Evolutionary conservation across 768 basidiomycete genomes (phyloP), one percentile per base, ranked within the genome.

Genomic region (Tubosaeta sp.): DNA sequence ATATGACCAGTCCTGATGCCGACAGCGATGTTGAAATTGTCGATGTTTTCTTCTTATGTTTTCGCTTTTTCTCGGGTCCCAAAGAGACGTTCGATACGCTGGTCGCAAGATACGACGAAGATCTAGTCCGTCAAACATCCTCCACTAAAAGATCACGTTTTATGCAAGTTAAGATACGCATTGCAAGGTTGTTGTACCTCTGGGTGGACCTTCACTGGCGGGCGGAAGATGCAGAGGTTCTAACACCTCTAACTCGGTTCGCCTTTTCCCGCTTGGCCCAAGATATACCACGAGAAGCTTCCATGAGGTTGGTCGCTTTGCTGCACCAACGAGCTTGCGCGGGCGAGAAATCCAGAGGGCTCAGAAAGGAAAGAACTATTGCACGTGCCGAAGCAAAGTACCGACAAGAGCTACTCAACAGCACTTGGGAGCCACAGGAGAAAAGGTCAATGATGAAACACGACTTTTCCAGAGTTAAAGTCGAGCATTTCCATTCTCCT

Each of bases 161-260:
- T 6, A 67, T 73, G 27, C 76, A 76, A 13, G 71, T 83, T 33
- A 82, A 81, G 47, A 68, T 82, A 48, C 74, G 82, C n/a, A 74
- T 88, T 16, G 79, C 77, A 43, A 81, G 81, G 60, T 59, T 84
- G 22, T 59, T 90, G 51, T 76, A 81, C 58, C 71, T 76, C n/a
- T 91, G 88, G 88, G 73, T 88, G n/a, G 78, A 84, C 52, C 68
- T 74, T 34, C 78, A 87, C 61, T 91, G 88, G 87, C 72, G 75
- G 33, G 68, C 72, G 1, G 63, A 68, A 4, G 88, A 91, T 51
- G 54, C 63, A 49, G 59, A 56, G 0, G 68, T 74, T 5, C 66
- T 77, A 3, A 33, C 44, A n/a, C 53, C 59, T 31, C 55, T 73
- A 27, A 61, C 55, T 8, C 58, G 65, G 29, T 74, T 73, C 41